A percentile compares a stretch with the other conserved stretches of the same genome.
These are phyloP conservation scores for Nemania sp. DNA, from an alignment of 2,329 filamentous ascomycete species.

Conservation along the genomic window DNA sequence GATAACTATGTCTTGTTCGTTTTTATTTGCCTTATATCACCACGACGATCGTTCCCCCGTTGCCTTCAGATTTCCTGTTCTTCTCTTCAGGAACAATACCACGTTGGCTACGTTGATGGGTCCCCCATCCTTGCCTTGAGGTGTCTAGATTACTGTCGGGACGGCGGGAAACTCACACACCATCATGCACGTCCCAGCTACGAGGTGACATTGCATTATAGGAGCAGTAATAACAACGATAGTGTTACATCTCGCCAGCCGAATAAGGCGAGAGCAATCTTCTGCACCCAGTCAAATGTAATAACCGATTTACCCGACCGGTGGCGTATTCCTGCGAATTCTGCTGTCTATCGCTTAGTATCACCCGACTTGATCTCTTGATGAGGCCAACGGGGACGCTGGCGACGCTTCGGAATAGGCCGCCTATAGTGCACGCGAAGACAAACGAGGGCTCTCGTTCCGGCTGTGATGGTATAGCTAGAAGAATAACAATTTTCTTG, in stretches of 20 bases:
- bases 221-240: conserved; percentile 23
- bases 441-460: conserved; percentile 1
- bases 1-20: neutral
- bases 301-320: conserved; percentile 38
- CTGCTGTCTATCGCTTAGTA: conserved; percentile 16
- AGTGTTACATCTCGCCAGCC: conserved; percentile 35
- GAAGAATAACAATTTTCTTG: conserved; percentile 4
- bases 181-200: conserved; percentile 33
- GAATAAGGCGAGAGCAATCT: conserved; percentile 37
- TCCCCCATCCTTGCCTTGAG: conserved; percentile 13
- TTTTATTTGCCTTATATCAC: neutral
- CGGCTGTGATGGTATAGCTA: conserved; percentile 16
- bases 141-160: conserved; percentile 24
- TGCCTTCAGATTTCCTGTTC: neutral
- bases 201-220: conserved; percentile 33
- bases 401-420: neutral
- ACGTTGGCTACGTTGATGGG: conserved; percentile 13
- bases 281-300: conserved; percentile 25
- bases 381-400: neutral
- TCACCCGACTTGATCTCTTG: conserved; percentile 11
- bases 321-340: conserved; percentile 19
- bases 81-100: conserved; percentile 22
- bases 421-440: neutral
- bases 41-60: neutral
- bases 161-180: conserved; percentile 16